A percentile compares a stretch with the other conserved stretches of the same genome.
These are phyloP conservation scores for Garcia nutans DNA, from an alignment of 345 rosid genomes.

Conservation along the genomic window DNA sequence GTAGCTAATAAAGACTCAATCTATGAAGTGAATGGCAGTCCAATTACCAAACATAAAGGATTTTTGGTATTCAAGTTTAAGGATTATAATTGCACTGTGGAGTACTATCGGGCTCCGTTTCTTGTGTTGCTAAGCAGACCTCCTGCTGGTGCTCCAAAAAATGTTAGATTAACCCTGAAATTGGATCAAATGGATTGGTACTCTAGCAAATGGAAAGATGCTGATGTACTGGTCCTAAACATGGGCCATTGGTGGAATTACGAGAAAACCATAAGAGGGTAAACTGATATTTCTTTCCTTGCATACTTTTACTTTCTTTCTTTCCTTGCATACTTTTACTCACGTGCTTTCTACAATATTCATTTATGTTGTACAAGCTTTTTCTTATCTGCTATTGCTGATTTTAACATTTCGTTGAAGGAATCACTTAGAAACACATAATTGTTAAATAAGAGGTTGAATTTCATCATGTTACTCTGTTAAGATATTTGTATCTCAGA, in stretches of 20 bases:
- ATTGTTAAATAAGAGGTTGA: background rate
- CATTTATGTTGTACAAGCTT: background rate
- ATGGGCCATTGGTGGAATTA: slow-evolving; percentile 97
- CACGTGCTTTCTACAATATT: background rate
- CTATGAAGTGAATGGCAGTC: slow-evolving; percentile 82
- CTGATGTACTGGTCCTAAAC: slow-evolving; percentile 79
- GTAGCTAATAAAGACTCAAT: slow-evolving; percentile 51
- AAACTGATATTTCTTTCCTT: slow-evolving; percentile 18
- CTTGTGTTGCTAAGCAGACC: slow-evolving; percentile 79
- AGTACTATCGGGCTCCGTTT: slow-evolving; percentile 88
- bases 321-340: slow-evolving; percentile 13
- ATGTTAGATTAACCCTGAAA: slow-evolving; percentile 67
- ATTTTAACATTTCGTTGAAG: background rate
- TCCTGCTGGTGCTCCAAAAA: slow-evolving; percentile 51
- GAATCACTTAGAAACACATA: background rate
- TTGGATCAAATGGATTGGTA: slow-evolving; percentile 88
- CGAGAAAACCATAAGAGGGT: slow-evolving; percentile 92
- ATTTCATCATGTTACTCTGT: background rate
- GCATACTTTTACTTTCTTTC: slow-evolving; percentile 12
- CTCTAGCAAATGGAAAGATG: slow-evolving; percentile 62
- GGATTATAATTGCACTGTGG: slow-evolving; percentile 83
- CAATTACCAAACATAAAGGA: slow-evolving; percentile 90
- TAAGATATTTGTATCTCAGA: background rate
- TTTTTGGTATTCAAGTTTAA: slow-evolving; percentile 71
- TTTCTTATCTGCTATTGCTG: background rate